phyloP scores from a whole-genome alignment of 257 asterid genomes.

The Solanum peruvianum region DNA sequence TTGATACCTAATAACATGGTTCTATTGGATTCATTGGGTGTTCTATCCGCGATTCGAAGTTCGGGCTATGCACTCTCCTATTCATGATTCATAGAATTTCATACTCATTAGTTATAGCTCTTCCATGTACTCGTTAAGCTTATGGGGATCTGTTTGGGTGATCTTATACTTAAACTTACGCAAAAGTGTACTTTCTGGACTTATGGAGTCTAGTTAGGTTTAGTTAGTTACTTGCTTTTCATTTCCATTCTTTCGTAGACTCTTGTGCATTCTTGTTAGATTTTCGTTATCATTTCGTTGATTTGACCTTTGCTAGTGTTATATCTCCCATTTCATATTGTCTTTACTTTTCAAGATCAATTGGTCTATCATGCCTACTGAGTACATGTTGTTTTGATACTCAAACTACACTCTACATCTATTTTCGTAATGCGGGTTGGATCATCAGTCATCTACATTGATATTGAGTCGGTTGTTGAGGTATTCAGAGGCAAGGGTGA shows the following conservation, averaged over 20 bases:
- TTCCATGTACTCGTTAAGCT: neutral
- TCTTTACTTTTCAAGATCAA: neutral
- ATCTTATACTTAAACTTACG: neutral
- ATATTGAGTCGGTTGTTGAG: neutral
- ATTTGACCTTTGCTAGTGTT: neutral
- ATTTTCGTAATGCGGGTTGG: neutral
- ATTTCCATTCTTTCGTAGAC: neutral
- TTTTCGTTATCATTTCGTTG: neutral
- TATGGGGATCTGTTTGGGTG: neutral
- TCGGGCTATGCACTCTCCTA: neutral
- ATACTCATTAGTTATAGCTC: neutral
- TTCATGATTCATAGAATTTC: too few species aligned
- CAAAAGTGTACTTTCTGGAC: neutral
- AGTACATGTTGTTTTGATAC: neutral
- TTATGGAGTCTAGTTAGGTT: neutral
- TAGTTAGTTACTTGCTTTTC: neutral
- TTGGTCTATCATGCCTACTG: neutral
- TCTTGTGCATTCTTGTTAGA: neutral
- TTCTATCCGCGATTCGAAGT: neutral
- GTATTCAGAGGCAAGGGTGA: neutral
- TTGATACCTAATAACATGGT: neutral
- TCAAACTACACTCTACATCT: neutral
- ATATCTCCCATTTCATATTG: neutral
- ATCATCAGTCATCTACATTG: neutral
- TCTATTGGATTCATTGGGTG: neutral